Evolutionary conservation across 306 rosid genomes (phyloP).

Genomic region (Lupinus albus): DNA sequence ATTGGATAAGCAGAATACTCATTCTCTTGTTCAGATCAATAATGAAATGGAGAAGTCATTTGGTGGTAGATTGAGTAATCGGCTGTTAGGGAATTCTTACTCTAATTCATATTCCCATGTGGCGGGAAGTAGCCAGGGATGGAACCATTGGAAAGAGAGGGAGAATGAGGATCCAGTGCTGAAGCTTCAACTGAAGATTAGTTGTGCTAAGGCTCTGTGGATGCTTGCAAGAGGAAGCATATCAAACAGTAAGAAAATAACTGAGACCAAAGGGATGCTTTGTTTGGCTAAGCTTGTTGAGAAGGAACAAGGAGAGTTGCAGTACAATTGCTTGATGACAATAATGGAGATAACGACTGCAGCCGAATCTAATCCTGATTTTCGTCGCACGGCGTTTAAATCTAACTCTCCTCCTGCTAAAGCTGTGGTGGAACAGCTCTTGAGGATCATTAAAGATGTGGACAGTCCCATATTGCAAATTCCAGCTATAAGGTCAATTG

Average conservation of each 20-base stretch:
- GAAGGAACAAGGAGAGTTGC: conserved; percentile 72
- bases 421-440: conserved; percentile 78
- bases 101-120: conserved; percentile 31
- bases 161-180: conserved; percentile 68
- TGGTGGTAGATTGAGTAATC: conserved; percentile 18
- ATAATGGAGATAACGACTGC: conserved; percentile 72
- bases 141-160: conserved; percentile 70
- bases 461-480: conserved; percentile 58
- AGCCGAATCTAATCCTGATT: conserved; percentile 70
- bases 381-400: conserved; percentile 70
- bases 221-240: conserved; percentile 75
- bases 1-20: conserved; percentile 64
- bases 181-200: conserved; percentile 62
- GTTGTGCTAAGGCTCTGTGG: conserved; percentile 78
- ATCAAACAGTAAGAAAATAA: conserved; percentile 66
- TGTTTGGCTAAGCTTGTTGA: conserved; percentile 81
- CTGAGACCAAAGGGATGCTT: conserved; percentile 81
- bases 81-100: conserved; percentile 22
- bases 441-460: conserved; percentile 61
- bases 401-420: conserved; percentile 73
- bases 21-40: conserved; percentile 58
- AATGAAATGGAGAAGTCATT: conserved; percentile 57
- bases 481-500: conserved; percentile 67
- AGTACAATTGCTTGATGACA: conserved; percentile 71
- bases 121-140: conserved; percentile 63